phyloP scores from a whole-genome alignment of 2,329 filamentous ascomycete species.

The Cercospora zeae-maydis region DNA sequence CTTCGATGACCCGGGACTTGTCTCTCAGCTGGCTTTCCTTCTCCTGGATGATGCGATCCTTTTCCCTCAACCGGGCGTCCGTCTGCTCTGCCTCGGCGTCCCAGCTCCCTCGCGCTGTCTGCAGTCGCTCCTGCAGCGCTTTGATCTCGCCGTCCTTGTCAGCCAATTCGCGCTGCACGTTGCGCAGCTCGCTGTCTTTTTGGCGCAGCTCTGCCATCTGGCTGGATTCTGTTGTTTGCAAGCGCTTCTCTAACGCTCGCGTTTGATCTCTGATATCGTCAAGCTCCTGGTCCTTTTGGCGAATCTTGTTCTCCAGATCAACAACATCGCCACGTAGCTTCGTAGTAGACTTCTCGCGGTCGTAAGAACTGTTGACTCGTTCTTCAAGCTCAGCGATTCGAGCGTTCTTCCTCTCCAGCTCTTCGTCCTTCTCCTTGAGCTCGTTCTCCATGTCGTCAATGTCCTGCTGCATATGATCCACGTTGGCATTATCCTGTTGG shows the following conservation, averaged over 20 bases:
- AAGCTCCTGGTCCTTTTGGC: slow-evolving; percentile 36
- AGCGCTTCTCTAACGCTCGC: slow-evolving; percentile 34
- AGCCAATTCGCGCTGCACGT: slow-evolving; percentile 49
- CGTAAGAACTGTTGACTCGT: slow-evolving; percentile 31
- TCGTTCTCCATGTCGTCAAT: slow-evolving; percentile 50
- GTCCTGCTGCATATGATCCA: slow-evolving; percentile 59
- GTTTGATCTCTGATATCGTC: slow-evolving; percentile 36
- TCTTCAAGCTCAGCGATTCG: slow-evolving; percentile 35
- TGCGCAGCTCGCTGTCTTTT: slow-evolving; percentile 54
- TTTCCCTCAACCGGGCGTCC: slow-evolving; percentile 38
- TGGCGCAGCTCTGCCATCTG: slow-evolving; percentile 29
- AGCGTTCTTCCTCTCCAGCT: slow-evolving; percentile 32
- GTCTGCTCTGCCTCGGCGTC: slow-evolving; percentile 39
- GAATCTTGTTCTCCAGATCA: slow-evolving; percentile 36
- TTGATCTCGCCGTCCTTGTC: slow-evolving; percentile 39
- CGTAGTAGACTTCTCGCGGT: slow-evolving; percentile 38
- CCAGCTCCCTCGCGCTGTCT: slow-evolving; percentile 40
- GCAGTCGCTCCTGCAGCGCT: slow-evolving; percentile 37
- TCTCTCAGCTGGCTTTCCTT: slow-evolving; percentile 71
- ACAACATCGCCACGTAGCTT: slow-evolving; percentile 38
- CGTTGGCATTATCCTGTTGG: slow-evolving; percentile 42
- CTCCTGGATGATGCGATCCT: slow-evolving; percentile 57
- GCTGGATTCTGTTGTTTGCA: slow-evolving; percentile 28
- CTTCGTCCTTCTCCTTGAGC: slow-evolving; percentile 49
- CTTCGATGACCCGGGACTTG: slow-evolving; percentile 68